Percentiles rank a stretch among this genome's conserved stretches.
phyloP scores from a whole-genome alignment of 1,284 basidiomycete genomes.

The Agroathelia rolfsii region DNA sequence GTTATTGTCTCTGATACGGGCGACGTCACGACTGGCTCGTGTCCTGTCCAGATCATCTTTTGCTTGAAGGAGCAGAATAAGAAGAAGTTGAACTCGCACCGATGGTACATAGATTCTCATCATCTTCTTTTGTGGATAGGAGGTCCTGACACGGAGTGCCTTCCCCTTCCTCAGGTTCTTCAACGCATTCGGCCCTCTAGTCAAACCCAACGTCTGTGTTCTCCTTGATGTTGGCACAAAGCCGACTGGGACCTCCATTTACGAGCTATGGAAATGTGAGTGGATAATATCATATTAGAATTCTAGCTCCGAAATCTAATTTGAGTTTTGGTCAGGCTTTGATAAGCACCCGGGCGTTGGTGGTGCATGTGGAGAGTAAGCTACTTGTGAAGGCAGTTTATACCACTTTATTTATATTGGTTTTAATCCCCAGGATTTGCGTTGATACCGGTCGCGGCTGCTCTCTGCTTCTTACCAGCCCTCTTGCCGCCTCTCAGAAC shows the following conservation, averaged over 20 bases:
- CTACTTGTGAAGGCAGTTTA: slow-evolving; percentile 10
- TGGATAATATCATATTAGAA: slow-evolving; percentile 3
- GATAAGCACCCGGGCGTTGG: slow-evolving; percentile 86
- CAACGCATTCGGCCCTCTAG: slow-evolving; percentile 86
- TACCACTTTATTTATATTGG: slow-evolving; percentile 1
- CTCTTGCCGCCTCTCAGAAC: slow-evolving; percentile 85
- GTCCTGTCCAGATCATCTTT: slow-evolving; percentile 89
- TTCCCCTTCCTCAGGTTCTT: too few species aligned
- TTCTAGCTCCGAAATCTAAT: slow-evolving; percentile 4
- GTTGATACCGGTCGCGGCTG: slow-evolving; percentile 78
- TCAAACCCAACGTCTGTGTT: slow-evolving; percentile 79
- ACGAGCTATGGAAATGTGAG: slow-evolving; percentile 88
- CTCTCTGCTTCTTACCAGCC: slow-evolving; percentile 71
- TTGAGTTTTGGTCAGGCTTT: slow-evolving; percentile 50
- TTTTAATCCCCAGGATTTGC: slow-evolving; percentile 48
- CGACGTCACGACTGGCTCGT: slow-evolving; percentile 73
- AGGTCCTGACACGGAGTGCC: too few species aligned
- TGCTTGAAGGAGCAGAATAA: slow-evolving; percentile 94
- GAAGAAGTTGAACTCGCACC: slow-evolving; percentile 88
- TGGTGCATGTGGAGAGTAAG: slow-evolving; percentile 89
- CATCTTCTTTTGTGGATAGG: too few species aligned
- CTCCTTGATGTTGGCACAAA: slow-evolving; percentile 91
- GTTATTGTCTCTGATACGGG: slow-evolving; percentile 78
- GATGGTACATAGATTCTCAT: too few species aligned
- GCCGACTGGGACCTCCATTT: slow-evolving; percentile 88